Conservation (phyloP, 2,329 filamentous ascomycete genomes). For the Sporothrix brunneoviolacea region DNA sequence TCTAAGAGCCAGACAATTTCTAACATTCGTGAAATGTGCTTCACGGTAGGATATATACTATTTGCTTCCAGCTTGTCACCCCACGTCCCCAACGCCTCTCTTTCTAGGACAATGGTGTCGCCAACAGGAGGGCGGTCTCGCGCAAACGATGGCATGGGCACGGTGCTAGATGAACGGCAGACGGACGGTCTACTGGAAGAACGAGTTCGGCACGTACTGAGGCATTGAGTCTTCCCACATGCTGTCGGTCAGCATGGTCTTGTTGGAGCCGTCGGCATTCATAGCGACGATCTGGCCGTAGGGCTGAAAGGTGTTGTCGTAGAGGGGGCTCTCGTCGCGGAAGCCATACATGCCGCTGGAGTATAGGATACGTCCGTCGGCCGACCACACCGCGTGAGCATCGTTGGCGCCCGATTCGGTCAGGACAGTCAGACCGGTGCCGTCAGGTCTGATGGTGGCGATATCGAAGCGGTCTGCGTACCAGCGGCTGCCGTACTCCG, state of each 20-base stretch:
- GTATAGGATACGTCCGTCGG: not conserved
- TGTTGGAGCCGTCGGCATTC: constrained; percentile 5
- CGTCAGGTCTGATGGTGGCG: not conserved
- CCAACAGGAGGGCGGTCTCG: too few relatives aligned
- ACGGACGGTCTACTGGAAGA: too few relatives aligned
- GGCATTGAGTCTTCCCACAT: constrained; percentile 7
- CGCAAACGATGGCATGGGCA: too few relatives aligned
- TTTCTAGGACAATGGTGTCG: too few relatives aligned
- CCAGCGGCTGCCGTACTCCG: not conserved
- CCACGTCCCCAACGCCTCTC: too few relatives aligned
- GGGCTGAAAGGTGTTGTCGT: constrained; percentile 1
- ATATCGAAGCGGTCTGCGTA: not conserved
- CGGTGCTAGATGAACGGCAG: too few relatives aligned
- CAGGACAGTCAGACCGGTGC: not conserved
- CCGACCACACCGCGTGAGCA: not conserved
- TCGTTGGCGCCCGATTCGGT: not conserved
- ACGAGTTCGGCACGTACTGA: not conserved
- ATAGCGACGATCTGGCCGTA: constrained; percentile 6
- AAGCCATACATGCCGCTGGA: constrained; percentile 2
- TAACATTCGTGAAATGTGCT: too few relatives aligned
- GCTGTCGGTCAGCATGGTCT: not conserved
- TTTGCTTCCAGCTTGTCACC: too few relatives aligned
- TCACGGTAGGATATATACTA: too few relatives aligned
- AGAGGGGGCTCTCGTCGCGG: not conserved
- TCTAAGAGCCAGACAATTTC: too few relatives aligned